A percentile compares a stretch with the other conserved stretches of the same genome.
These are phyloP conservation scores for Parachlorella kessleri DNA, from an alignment of 139 green algal species.

Conservation along the genomic window DNA sequence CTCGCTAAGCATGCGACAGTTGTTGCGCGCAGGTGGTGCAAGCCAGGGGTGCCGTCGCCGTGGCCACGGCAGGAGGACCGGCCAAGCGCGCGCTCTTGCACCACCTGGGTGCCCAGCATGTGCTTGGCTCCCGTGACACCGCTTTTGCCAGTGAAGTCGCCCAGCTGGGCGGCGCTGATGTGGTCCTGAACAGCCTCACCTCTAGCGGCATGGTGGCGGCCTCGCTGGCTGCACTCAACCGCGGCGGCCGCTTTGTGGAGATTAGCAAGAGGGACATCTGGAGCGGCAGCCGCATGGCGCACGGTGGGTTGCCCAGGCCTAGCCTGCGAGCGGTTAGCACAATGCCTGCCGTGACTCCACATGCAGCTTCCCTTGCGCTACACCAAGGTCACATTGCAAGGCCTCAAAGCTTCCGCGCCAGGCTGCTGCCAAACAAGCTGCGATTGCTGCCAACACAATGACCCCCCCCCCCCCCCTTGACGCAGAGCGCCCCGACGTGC, in stretches of 20 bases:
- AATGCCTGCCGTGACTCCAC: too few species aligned
- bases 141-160: constrained; percentile 44
- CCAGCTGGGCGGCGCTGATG: constrained; percentile 13
- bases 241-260: constrained; percentile 73
- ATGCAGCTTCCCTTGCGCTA: too few species aligned
- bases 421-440: too few species aligned
- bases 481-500: constrained; percentile 75
- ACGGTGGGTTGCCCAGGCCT: too few species aligned
- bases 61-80: constrained; percentile 70
- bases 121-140: constrained; percentile 61
- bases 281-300: constrained; percentile 51
- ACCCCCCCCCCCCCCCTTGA: too few species aligned
- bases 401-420: too few species aligned
- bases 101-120: constrained; percentile 45
- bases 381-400: too few species aligned
- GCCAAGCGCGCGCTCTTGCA: constrained; percentile 75
- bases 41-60: constrained; percentile 29
- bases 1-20: too few species aligned
- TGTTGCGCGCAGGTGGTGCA: neutral
- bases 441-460: too few species aligned
- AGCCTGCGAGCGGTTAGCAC: too few species aligned
- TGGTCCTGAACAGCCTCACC: constrained; percentile 86
- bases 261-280: constrained; percentile 94
- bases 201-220: constrained; percentile 82
- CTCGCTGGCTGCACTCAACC: constrained; percentile 58